A percentile compares a stretch with the other conserved stretches of the same genome.
Conservation (phyloP, 176 grass and related monocot genomes). For the Juncus inflexus region DNA sequence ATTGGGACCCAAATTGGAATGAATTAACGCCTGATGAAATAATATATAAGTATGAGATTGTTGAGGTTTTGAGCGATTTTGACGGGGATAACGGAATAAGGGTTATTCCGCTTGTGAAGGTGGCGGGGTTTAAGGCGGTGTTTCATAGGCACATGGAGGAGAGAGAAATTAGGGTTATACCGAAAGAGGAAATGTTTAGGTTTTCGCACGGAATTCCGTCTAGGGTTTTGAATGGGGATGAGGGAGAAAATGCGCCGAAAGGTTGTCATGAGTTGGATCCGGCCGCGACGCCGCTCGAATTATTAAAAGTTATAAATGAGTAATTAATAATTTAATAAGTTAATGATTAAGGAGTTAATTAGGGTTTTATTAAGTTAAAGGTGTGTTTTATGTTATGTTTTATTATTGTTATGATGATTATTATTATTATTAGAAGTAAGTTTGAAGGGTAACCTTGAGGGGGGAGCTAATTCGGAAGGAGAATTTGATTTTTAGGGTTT, state of each 20-base stretch:
- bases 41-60: constrained; percentile 58
- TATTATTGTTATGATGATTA: constrained; percentile 27
- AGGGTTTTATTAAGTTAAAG: constrained; percentile 4
- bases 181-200: constrained; percentile 66
- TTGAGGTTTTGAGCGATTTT: constrained; percentile 51
- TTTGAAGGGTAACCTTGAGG: constrained; percentile 21
- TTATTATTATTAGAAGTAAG: background rate
- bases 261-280: constrained; percentile 71
- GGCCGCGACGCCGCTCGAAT: constrained; percentile 51
- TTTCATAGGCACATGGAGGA: constrained; percentile 38
- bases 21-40: constrained; percentile 54
- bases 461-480: constrained; percentile 19
- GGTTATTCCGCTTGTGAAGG: constrained; percentile 53
- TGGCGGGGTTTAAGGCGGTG: constrained; percentile 62
- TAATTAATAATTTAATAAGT: constrained; percentile 21
- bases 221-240: constrained; percentile 57
- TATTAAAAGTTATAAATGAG: constrained; percentile 62
- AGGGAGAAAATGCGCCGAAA: constrained; percentile 53
- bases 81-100: constrained; percentile 38
- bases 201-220: constrained; percentile 74
- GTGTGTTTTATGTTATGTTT: constrained; percentile 15
- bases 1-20: constrained; percentile 63
- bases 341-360: constrained; percentile 10
- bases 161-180: constrained; percentile 39
- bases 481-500: constrained; percentile 24